Evolutionary conservation across 2,329 filamentous ascomycete species (phyloP), one percentile per base, ranked within the genome.

Genomic region (Sporothrix sp.): DNA sequence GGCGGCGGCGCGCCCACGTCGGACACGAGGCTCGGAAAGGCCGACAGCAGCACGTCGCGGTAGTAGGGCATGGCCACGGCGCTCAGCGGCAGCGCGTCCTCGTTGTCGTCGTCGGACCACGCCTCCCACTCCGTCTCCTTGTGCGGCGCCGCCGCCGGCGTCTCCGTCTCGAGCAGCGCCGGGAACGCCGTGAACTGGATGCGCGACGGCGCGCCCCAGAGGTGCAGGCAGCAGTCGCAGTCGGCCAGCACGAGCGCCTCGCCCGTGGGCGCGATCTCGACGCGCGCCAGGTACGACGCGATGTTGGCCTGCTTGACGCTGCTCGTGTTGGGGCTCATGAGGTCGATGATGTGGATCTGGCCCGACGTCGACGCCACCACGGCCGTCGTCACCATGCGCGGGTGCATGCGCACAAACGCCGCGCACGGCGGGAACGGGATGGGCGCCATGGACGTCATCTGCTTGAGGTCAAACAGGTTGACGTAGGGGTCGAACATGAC

Each of bases 381-480:
- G 60, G 87, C 91, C 0, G 94, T 97, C 0, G 93, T 96, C 18
- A 89, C 84, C 78, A 98, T 86, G 60, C 89, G 84, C 1, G 94
- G 93, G 65, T 98, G 93, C 85, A 98, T 93, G 52, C 93, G 83
- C 37, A 96, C 90, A 69, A 89, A 95, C 32, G 93, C 91, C 33
- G 91, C 93, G 9, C 93, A 89, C 2, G 89, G 85, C 52, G 93
- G 91, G 58, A 85, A 98, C 0, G 93, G 87, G 37, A 98, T 91
- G 0, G 93, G 93, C 4, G 88, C 85, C 63, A 96, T 79, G 20
- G 89, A 88, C 16, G 81, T 78, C 70, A 96, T 78, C 40, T 88
- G 93, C 68, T 95, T 95, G 42, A 98, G 75, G 62, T 97, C 91
- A 62, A 95, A 97, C 30, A 97, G 89, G 59, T 96, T 95, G 53